Base-by-base conservation (phyloP, 352 stramenopile species). In the Globisporangium nodosum region DNA sequence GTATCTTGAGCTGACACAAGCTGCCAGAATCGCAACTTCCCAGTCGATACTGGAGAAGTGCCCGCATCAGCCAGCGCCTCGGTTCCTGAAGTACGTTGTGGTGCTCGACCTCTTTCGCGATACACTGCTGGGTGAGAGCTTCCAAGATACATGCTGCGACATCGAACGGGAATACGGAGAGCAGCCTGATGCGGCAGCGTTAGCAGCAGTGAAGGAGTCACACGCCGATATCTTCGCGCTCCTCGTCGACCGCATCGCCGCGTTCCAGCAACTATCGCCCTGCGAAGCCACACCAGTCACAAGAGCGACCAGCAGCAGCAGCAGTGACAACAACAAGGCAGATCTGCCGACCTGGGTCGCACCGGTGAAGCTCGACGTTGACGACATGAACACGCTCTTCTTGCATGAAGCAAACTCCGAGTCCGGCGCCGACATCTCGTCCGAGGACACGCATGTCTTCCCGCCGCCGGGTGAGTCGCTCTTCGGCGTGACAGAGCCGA, bases 401-500 rank as follows among this genome's bases (percentile, higher is more conserved):
- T 43, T 80, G 16, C 65, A 60, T 4, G 64, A 78, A 30, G 54
- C 68, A 49, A 33, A 33, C 7, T 33, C 52, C 18, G 65, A 79
- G 20, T 39, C 58, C 47, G 69, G 68, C 9, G 69, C 48, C 0
- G 74, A 87, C 37, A 69, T 87, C 37, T 84, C 76, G 8, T 67
- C 52, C 5, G 65, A 71, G 37, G 66, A 78, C 15, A 49, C 73
- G 1, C 66, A 78, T 15, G 74, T 87, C 20, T 87, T 87, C 48
- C 77, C 74, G 27, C 33, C 47, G 16, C 42, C 21, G 27, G 55
- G 61, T 16, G 52, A 56, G 18, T 50, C 58, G 3, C 39, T 63
- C 9, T 48, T 58, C 50, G 48, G 20, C 3, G 21, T 16, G 16
- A n/a, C 54, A 7, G 15, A 40, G 15, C 6, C 11, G n/a, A 27